phyloP scores from a whole-genome alignment of 2,329 filamentous ascomycete species.

The Ophiostoma populinum region DNA sequence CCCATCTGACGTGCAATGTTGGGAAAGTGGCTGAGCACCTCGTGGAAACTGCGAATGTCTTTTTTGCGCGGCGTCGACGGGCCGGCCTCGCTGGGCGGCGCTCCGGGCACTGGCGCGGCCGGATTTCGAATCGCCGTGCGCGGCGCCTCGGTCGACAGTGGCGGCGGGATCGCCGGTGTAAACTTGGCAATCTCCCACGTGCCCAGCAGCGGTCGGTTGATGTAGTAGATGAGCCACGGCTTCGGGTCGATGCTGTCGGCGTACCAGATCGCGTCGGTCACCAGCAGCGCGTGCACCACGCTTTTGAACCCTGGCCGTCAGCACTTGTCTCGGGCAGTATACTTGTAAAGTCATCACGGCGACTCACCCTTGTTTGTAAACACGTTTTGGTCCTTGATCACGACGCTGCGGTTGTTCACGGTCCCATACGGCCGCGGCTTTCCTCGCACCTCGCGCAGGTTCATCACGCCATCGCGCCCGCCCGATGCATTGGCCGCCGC shows the following conservation, averaged over 20 bases:
- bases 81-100: constrained; percentile 17
- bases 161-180: constrained; percentile 37
- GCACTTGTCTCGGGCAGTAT: not conserved
- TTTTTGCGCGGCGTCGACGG: constrained; percentile 52
- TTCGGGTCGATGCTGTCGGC: constrained; percentile 75
- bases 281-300: constrained; percentile 72
- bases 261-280: constrained; percentile 75
- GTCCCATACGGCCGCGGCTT: constrained; percentile 93
- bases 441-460: constrained; percentile 68
- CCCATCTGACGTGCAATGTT: constrained; percentile 97
- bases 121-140: constrained; percentile 10
- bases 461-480: constrained; percentile 40
- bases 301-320: constrained; percentile 61
- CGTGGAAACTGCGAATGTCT: constrained; percentile 78
- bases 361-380: constrained; percentile 85
- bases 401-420: constrained; percentile 78
- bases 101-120: constrained; percentile 22
- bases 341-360: no score
- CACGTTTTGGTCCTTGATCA: constrained; percentile 81
- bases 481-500: constrained; percentile 29
- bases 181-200: constrained; percentile 62
- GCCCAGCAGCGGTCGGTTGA: constrained; percentile 75
- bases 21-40: constrained; percentile 79
- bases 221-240: constrained; percentile 94
- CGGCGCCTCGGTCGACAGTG: not conserved